phyloP scores from a whole-genome alignment of 495 filamentous ascomycete genomes.

The Penicillium egyptiacum region DNA sequence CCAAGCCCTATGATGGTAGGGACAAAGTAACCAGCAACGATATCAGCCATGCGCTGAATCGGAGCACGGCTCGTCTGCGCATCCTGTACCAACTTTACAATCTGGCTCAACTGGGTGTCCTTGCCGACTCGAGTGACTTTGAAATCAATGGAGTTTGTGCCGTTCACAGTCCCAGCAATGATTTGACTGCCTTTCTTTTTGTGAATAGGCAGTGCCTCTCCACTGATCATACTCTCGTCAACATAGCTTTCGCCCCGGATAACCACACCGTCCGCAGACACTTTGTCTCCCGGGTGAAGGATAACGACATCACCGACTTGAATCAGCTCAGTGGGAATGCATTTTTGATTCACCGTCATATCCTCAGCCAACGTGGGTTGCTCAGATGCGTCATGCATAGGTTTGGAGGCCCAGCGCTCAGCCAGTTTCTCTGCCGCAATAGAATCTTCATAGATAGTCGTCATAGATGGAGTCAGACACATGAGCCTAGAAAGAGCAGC shows the following conservation, averaged over 20 bases:
- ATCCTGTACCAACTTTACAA: conserved; percentile 94
- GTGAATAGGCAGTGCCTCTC: conserved; percentile 89
- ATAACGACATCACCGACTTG: conserved; percentile 93
- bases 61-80: conserved; percentile 93
- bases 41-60: conserved; percentile 92
- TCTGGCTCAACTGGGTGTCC: conserved; percentile 96
- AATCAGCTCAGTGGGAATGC: conserved; percentile 91
- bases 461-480: conserved; percentile 94
- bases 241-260: conserved; percentile 89
- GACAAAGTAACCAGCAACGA: conserved; percentile 91
- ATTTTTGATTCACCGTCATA: conserved; percentile 67
- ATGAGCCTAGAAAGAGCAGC: conserved; percentile 93
- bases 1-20: conserved; percentile 85
- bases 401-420: conserved; percentile 63
- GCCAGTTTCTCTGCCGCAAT: conserved; percentile 89
- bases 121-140: conserved; percentile 88
- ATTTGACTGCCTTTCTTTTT: conserved; percentile 77
- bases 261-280: conserved; percentile 88
- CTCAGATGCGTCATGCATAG: conserved; percentile 39
- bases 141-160: conserved; percentile 87
- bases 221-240: conserved; percentile 98
- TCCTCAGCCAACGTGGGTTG: conserved; percentile 45
- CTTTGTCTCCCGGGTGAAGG: conserved; percentile 91
- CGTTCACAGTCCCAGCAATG: conserved; percentile 97
- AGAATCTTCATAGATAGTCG: conserved; percentile 95